Percentiles rank a stretch among this genome's conserved stretches.
Conservation (phyloP, 2,329 filamentous ascomycete species). For the Whalleya microplaca region DNA sequence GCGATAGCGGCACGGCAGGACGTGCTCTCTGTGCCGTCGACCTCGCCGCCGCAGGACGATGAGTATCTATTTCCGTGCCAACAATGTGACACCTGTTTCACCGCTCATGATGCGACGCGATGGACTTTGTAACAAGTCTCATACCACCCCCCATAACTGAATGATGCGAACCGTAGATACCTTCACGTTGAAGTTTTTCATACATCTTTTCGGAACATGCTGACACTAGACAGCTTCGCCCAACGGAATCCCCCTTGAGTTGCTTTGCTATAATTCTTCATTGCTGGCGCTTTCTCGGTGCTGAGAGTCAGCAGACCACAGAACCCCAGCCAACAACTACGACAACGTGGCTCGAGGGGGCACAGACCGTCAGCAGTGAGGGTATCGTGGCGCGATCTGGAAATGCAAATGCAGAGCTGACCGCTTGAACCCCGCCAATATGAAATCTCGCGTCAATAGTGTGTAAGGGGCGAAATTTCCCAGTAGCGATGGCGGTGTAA, state of each 20-base stretch:
- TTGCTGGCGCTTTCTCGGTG: not conserved
- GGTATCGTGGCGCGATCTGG: not conserved
- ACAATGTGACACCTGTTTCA: not conserved
- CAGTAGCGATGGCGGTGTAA: not conserved
- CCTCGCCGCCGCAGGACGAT: not conserved
- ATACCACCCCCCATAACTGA: too few species aligned
- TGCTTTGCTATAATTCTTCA: too few species aligned
- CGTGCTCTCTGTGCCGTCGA: not conserved
- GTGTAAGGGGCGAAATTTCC: not conserved
- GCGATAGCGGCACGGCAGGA: not conserved
- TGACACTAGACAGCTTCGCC: not conserved
- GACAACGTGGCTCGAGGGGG: not conserved
- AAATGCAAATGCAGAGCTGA: not conserved
- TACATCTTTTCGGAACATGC: too few species aligned
- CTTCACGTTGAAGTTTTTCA: too few species aligned
- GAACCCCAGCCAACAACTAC: not conserved
- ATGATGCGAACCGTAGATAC: too few species aligned
- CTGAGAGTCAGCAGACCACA: not conserved
- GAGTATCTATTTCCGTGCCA: not conserved
- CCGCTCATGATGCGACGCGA: not conserved
- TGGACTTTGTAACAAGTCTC: not conserved
- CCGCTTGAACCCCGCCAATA: not conserved
- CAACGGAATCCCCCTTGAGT: not conserved
- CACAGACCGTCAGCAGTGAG: not conserved
- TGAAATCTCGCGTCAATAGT: not conserved